These are phyloP conservation scores for Penicillium vulpinum DNA, from an alignment of 2,329 filamentous ascomycete species.

Conservation along the genomic window DNA sequence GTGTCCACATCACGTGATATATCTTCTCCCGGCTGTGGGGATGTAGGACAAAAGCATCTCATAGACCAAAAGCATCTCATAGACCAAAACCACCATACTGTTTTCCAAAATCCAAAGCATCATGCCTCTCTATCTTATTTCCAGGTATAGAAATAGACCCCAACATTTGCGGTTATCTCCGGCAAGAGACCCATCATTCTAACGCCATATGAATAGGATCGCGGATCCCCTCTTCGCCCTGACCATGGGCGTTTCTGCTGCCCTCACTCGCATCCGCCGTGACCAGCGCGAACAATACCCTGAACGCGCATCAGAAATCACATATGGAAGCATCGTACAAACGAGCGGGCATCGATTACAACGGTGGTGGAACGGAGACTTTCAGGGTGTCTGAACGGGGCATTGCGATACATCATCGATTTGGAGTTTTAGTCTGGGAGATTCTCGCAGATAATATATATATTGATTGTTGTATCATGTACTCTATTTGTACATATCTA, in stretches of 20 bases:
- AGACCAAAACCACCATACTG: not conserved
- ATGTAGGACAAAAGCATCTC: not conserved
- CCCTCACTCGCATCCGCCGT: constrained; percentile 54
- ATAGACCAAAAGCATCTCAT: too few relatives aligned
- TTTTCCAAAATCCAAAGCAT: not conserved
- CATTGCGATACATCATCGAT: not conserved
- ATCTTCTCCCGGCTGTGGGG: not conserved
- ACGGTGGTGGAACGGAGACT: constrained; percentile 45
- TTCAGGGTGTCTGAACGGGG: constrained; percentile 28
- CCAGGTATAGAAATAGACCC: constrained; percentile 33
- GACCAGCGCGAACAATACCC: constrained; percentile 54
- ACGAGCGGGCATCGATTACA: constrained; percentile 34
- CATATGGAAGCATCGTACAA: constrained; percentile 30
- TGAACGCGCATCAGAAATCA: constrained; percentile 36
- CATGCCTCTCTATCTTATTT: constrained; percentile 42
- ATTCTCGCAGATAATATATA: not conserved
- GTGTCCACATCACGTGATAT: not conserved
- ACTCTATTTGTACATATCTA: not conserved
- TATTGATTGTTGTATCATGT: not conserved
- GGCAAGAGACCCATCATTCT: not conserved
- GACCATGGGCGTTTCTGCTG: constrained; percentile 54
- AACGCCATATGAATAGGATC: constrained; percentile 36
- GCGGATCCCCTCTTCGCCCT: constrained; percentile 57
- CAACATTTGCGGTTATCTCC: not conserved
- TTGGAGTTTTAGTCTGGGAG: not conserved